Evolutionary conservation across 257 asterid species (phyloP), one percentile per base, ranked within the genome.

Genomic region (Solanum tarapatanum): DNA sequence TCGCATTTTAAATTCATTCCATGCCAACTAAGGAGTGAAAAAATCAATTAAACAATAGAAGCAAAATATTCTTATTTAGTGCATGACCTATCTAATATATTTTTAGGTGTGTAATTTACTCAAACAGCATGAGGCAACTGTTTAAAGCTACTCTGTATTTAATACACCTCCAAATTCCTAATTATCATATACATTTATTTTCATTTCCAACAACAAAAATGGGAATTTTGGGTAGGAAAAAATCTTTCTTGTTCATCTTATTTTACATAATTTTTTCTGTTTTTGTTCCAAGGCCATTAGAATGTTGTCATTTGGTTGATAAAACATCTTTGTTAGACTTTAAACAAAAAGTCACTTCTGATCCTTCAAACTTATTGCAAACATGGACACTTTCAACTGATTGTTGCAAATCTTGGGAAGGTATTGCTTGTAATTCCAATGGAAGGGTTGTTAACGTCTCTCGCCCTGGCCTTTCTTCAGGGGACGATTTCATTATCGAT

Each of bases 381-480:
- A 84, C 98, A 51, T 94, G 98, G 98, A 70, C 16, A 30, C 88
- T 94, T 2, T 36, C 90, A 80, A 92, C 91, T 14, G 96, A 94
- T 88, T 95, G 98, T 86, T 95, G 98, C 94, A 87, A 48, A 12
- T 7, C 86, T 7, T 95, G 97, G 97, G 92, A 89, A 11, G 98
- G 98, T 43, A 80, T 95, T 37, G 88, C 88, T 0, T 95, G 97
- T 39, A 92, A 90, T 26, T 11, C 62, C 58, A 70, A 92, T 14
- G 94, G 94, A 30, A 90, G 95, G 84, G 97, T 94, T 11, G 86
- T 90, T 14, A 93, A 85, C 37, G 16, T 94, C 83, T 33, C 95
- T 35, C 94, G 95, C 1, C 94, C 97, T 0, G 95, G 95, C 86
- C 89, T 91, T 23, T 84, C 17, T 10, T 82, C 93, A 0, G 90